Base-by-base conservation (phyloP, 129 eudicot genomes). In the Helichrysum umbraculigerum region DNA sequence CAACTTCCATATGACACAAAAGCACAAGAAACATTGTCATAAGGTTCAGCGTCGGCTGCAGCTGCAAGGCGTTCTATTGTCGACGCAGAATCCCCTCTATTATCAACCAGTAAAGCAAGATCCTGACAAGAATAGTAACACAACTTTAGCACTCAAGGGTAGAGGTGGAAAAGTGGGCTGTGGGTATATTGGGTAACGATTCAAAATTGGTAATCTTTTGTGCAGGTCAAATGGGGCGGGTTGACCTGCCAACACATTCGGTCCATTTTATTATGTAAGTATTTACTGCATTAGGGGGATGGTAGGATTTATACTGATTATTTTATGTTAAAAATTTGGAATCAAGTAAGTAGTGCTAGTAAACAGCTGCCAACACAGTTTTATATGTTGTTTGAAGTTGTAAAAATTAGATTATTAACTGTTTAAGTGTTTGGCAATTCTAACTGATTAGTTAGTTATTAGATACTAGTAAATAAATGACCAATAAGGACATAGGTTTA, bases 1-100 rank as follows among this genome's bases (percentile, higher is more conserved):
- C 96, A 86, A 79, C 98, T 93, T 68, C 98, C 98, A 60, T 90
- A 93, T 25, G 98, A 93, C 52, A 88, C 97, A 71, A 93, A 93
- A 69, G 98, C 97, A 85, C 88, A 90, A 21, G 92, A 88, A 81
- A 93, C 98, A 3, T 96, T 83, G 54, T 90, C 89, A 70, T 93
- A 93, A 47, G 98, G 98, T 72, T 93, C 98, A 42, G 98, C 95
- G 29, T 95, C 97, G 21, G 85, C 97, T 67, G 98, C 96, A 34
- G 98, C 98, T 69, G 94, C 82, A 62, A 90, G 85, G 42, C 87
- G 81, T 84, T 92, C 98, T 88, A 90, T 88, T 29, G 76, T 86
- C 47, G 92, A 74, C 76, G 89, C 83, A 47, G 96, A 88, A 72
- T 86, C 90, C 41, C 90, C 95, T 65, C 71, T 86, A 32, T 83